phyloP scores from a whole-genome alignment of 176 grass and related monocot species.

The Rhynchospora breviuscula region DNA sequence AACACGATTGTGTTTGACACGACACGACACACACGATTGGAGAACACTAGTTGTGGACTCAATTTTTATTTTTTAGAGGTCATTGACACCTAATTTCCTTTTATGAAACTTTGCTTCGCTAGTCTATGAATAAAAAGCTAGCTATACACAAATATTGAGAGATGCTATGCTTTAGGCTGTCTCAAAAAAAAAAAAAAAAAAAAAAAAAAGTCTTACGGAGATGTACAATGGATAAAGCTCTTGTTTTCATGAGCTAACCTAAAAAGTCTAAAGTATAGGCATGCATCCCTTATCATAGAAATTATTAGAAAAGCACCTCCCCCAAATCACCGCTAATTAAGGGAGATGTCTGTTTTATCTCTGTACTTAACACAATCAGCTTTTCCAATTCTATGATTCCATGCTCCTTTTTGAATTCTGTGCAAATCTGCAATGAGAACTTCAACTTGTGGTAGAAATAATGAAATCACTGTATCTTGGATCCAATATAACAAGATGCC shows the following conservation, averaged over 20 bases:
- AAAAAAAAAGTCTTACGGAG: neutral
- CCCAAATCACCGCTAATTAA: neutral
- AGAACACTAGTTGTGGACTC: no score
- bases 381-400: conserved; percentile 19
- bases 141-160: no score
- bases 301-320: neutral
- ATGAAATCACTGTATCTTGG: neutral
- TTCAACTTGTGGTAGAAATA: neutral
- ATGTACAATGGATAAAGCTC: no score
- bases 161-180: neutral
- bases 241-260: neutral
- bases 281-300: neutral
- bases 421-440: conserved; percentile 13
- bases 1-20: no score
- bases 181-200: neutral
- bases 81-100: no score
- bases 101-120: no score
- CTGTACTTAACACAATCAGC: neutral
- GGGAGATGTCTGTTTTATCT: neutral
- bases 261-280: neutral
- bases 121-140: no score
- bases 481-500: no score
- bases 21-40: no score
- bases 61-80: no score
- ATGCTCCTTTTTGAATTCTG: conserved; percentile 14